Conservation (phyloP, 2,329 filamentous ascomycete species). For the Penicillium sp. region DNA sequence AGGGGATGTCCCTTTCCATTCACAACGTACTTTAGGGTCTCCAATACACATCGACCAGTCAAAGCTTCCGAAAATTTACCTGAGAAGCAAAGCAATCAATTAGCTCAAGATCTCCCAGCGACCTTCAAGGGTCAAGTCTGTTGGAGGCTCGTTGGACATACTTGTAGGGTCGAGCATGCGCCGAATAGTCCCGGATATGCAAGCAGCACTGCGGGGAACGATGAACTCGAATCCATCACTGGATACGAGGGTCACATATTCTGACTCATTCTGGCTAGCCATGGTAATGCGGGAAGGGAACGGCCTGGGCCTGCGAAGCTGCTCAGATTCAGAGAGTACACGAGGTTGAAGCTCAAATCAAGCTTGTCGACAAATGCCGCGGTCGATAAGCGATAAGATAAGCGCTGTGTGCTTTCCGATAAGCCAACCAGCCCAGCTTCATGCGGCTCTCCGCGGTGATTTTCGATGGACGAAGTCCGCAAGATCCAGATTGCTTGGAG, state of each 20-base stretch:
- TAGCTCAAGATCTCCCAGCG: background rate
- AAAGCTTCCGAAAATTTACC: conserved; percentile 57
- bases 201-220: conserved; percentile 55
- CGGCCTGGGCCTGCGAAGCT: background rate
- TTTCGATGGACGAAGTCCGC: background rate
- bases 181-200: conserved; percentile 56
- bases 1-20: background rate
- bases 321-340: background rate
- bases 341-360: background rate
- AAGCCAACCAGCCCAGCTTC: background rate
- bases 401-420: background rate
- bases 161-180: conserved; percentile 59
- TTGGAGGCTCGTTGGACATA: conserved; percentile 31
- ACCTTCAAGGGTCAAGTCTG: background rate
- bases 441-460: background rate
- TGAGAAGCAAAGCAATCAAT: conserved; percentile 24
- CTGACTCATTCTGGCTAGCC: conserved; percentile 25
- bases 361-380: no score
- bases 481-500: no score
- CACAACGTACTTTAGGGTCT: conserved; percentile 52
- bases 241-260: conserved; percentile 60
- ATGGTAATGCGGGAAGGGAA: conserved; percentile 2
- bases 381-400: background rate
- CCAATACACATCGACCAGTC: conserved; percentile 53
- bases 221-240: conserved; percentile 61